phyloP scores from a whole-genome alignment of 768 basidiomycete genomes.

The Boletus rubropictus region DNA sequence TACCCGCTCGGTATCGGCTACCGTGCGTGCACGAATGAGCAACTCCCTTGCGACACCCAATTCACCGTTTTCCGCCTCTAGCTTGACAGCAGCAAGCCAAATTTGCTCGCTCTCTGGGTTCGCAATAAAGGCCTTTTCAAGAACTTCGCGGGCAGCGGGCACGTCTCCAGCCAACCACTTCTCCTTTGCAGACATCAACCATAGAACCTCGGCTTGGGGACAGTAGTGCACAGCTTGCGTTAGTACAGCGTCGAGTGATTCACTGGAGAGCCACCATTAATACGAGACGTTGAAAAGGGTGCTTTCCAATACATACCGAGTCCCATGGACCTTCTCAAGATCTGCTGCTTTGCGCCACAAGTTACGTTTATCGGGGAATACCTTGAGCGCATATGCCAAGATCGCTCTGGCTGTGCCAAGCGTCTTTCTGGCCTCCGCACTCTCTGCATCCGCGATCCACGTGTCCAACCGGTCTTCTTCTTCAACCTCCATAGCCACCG shows the following conservation, averaged over 20 bases:
- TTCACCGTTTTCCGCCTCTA: slow-evolving; percentile 94
- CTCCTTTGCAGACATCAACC: slow-evolving; percentile 98
- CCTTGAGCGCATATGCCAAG: slow-evolving; percentile 84
- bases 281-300: background rate
- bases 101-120: slow-evolving; percentile 97
- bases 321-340: slow-evolving; percentile 87
- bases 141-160: slow-evolving; percentile 80
- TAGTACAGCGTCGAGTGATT: slow-evolving; percentile 78
- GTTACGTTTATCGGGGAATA: slow-evolving; percentile 80
- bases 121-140: slow-evolving; percentile 85
- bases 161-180: slow-evolving; percentile 91
- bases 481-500: slow-evolving; percentile 88
- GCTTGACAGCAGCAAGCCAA: slow-evolving; percentile 95
- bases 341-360: slow-evolving; percentile 91
- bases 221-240: slow-evolving; percentile 81
- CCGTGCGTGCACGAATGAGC: slow-evolving; percentile 80
- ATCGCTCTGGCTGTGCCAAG: slow-evolving; percentile 84
- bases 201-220: slow-evolving; percentile 92
- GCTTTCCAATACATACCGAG: slow-evolving; percentile 44
- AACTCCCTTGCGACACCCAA: slow-evolving; percentile 80
- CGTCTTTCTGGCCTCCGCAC: slow-evolving; percentile 64
- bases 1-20: slow-evolving; percentile 89
- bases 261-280: slow-evolving; percentile 36
- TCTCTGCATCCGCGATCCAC: slow-evolving; percentile 90
- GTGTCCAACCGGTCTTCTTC: slow-evolving; percentile 89